Evolutionary conservation across 1,284 basidiomycete species (phyloP), one percentile per base, ranked within the genome.

Genomic region (Amylostereum chailletii): DNA sequence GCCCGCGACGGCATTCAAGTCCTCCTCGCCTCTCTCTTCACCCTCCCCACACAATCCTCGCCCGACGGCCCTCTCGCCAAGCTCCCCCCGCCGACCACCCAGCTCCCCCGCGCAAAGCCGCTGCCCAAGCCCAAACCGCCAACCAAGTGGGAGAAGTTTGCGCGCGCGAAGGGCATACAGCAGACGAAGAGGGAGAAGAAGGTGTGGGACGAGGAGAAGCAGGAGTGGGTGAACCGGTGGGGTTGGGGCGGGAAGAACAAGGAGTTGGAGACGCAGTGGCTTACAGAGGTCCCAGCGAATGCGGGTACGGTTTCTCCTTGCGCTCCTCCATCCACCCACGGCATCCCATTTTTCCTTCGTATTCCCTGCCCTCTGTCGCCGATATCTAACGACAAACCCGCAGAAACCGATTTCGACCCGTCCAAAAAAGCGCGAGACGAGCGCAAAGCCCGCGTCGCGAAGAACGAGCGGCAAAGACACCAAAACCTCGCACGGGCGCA

Each of bases 141-240:
- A 45, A 98, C 95, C 10, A 99, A 97, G 67, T 99, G 96, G 96
- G 91, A 98, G 71, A 77, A 83, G 54, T 99, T 98, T 62, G 95
- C 95, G 10, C 83, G 85, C 50, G 85, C 89, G 41, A 98, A 97
- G 72, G 96, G 96, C 33, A 99, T 99, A 61, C 80, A 82, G 58
- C 81, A 94, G 60, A 83, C 75, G 62, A 81, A 75, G 56, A 81
- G 79, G 51, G 92, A 97, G 40, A 88, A 80, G 71, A 83, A 86
- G 63, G 80, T 86, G 5, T 99, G 90, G 85, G 94, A 99, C 68
- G 95, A 98, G 59, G 93, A 94, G 65, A 81, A 77, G 59, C 89
- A 95, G 67, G 90, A 90, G 39, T 99, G 92, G 90, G 90, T 96
- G 9, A 79, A 86, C 49, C 74, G 90, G 47, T 99, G 95, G 95